These are phyloP conservation scores for Chaetomium cochliodes DNA, from an alignment of 495 filamentous ascomycete genomes.

Conservation along the genomic window DNA sequence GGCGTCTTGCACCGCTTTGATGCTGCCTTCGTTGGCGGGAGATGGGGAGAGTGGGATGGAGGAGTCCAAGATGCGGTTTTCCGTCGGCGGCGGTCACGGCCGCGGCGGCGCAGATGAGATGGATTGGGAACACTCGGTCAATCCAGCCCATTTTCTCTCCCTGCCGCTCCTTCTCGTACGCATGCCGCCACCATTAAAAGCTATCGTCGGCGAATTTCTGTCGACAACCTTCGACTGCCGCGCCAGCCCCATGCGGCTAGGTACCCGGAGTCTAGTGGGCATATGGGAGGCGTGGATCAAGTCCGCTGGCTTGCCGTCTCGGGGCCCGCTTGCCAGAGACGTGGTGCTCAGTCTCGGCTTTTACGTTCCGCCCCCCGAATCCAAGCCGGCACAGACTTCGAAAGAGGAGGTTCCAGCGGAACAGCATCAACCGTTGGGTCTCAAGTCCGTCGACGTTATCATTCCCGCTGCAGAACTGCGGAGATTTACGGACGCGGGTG, in stretches of 20 bases:
- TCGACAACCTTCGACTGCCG: conserved; percentile 49
- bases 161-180: conserved; percentile 47
- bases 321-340: conserved; percentile 36
- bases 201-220: conserved; percentile 45
- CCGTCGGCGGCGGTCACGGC: conserved; percentile 9
- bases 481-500: conserved; percentile 26
- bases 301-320: conserved; percentile 25
- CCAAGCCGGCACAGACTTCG: conserved; percentile 1
- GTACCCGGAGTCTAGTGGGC: conserved; percentile 42
- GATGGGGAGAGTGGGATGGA: not conserved
- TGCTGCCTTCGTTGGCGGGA: conserved; percentile 37
- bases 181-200: conserved; percentile 47
- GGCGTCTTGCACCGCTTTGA: conserved; percentile 40
- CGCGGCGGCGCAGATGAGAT: not conserved
- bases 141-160: conserved; percentile 31
- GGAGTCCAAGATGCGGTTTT: not conserved
- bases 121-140: conserved; percentile 20
- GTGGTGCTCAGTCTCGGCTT: conserved; percentile 45
- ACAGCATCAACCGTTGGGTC: conserved; percentile 28
- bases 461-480: conserved; percentile 40
- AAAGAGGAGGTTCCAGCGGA: not conserved
- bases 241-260: conserved; percentile 43
- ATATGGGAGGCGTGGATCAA: conserved; percentile 45
- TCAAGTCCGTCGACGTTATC: conserved; percentile 46
- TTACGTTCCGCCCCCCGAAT: conserved; percentile 27